Base-by-base conservation (phyloP, 805 yeast species). In the Ogataea corticis region DNA sequence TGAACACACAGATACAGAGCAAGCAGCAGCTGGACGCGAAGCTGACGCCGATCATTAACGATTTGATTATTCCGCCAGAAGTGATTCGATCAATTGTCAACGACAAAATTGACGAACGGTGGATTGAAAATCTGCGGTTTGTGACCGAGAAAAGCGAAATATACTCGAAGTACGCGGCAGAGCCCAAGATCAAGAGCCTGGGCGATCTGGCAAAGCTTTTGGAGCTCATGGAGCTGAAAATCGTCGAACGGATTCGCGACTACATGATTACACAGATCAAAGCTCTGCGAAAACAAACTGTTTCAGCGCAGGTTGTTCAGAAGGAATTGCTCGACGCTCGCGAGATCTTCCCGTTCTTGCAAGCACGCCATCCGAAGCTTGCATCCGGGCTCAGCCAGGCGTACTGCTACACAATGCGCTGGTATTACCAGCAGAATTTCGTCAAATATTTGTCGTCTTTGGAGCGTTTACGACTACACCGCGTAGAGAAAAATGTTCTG, bases 361-460 rank as follows among this genome's bases (percentile, higher is more conserved):
- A 70, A 3, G 57, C 66, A 4, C 77, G 80, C 40, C 78, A 85
- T 46, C 72, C 76, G 7, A 73, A 80, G 6, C 67, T 94, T 44
- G 92, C 96, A 0, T 61, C 69, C 13, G 94, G 88, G 58, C 72
- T 94, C 32, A 75, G 82, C 44, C 77, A 77, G 56, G 98, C 97
- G 0, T 94, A 94, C 62, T 69, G 83, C 15, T 82, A 82, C 57
- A 92, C 98, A 2, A 91, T 94, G 87, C 73, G 79, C 57, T 94
- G 99, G 99, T 94, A 92, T 68, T 94, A 94, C 63, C 73, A 76
- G 46, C 77, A 85, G 45, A 79, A 86, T 54, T 92, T 91, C 59
- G 81, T 83, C 14, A 79, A 90, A 51, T 91, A 90, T 66, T 65
- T 83, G 31, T 79, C 83, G 49, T 81, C 95, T 1, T 65, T 91